These are phyloP conservation scores for Sechiopsis laciniata DNA, from an alignment of 306 rosid genomes.

Conservation along the genomic window DNA sequence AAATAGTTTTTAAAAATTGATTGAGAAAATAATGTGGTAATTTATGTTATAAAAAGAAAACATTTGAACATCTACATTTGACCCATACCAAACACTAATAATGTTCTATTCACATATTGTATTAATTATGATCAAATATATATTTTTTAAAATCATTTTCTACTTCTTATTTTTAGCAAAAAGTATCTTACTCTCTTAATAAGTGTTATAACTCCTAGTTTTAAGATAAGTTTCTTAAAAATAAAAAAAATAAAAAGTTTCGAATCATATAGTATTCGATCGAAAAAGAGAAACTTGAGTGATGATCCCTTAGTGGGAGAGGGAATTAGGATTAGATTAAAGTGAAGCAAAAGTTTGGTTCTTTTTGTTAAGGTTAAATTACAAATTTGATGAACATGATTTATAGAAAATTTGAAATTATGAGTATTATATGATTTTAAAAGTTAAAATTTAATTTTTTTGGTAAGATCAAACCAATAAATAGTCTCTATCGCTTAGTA, in stretches of 20 bases:
- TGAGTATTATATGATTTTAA: too few species aligned
- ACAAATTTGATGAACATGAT: too few species aligned
- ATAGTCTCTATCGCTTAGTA: too few species aligned
- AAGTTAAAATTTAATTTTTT: too few species aligned
- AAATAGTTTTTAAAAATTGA: neutral
- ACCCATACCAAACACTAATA: neutral
- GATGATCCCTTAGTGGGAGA: slow-evolving; percentile 6
- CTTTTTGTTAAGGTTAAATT: neutral
- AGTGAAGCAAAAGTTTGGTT: slow-evolving; percentile 5
- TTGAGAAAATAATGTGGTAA: neutral
- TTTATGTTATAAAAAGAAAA: neutral
- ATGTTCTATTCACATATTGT: neutral
- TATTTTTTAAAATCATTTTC: neutral
- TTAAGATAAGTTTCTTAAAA: neutral
- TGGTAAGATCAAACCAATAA: too few species aligned
- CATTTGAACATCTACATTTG: neutral
- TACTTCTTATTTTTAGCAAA: neutral
- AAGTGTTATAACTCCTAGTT: neutral
- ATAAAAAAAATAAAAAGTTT: neutral
- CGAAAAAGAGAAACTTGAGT: neutral
- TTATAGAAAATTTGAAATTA: too few species aligned
- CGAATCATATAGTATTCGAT: neutral
- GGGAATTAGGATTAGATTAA: slow-evolving; percentile 17
- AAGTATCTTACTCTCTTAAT: neutral
- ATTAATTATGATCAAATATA: neutral